Base-by-base conservation (phyloP, 2,329 filamentous ascomycete genomes). In the Coniella vitis region DNA sequence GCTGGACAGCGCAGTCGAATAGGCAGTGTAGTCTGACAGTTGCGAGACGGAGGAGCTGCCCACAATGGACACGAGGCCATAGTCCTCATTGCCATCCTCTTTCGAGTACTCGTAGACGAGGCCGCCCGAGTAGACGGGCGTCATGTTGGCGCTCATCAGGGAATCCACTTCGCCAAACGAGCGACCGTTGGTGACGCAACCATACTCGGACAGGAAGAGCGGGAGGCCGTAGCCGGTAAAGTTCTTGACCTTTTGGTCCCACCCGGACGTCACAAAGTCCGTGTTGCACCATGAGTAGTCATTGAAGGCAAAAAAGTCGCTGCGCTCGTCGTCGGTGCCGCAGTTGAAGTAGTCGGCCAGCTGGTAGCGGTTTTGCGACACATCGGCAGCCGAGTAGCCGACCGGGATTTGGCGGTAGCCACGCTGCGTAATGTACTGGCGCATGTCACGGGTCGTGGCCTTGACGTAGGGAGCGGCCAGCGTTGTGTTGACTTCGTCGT, bases 321-420 rank as follows among this genome's bases (percentile, higher is more conserved):
- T 87, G 58, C 90, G 84, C 71, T 85, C 81, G 56, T 90, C 84
- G 42, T 91, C 87, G 47, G 79, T 73, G 54, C 90, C 90, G 64
- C 90, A 96, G 79, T 95, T 95, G 83, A 96, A 89, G 77, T 94
- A 96, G 47, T 83, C 63, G 41, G 90, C 90, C 65, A 89, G 89
- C 71, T 95, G 81, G 70, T 86, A 81, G 60, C 90, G 87, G 75
- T 94, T 95, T 61, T 81, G 76, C 52, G 86, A 76, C 49, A 95
- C 86, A 69, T 95, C 90, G 53, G 90, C 90, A 35, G 78, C 78
- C 14, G 78, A 81, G 69, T 90, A 90, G 32, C 86, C 86, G 48
- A 90, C 84, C n/a, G 85, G 86, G 39, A 89, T 72, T 47, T 72
- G 63, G 58, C 85, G 80, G 59, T 86, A 77, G 38, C 74, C 72